These are phyloP conservation scores for Tuber magnatum DNA, from an alignment of 495 filamentous ascomycete species.

Conservation along the genomic window DNA sequence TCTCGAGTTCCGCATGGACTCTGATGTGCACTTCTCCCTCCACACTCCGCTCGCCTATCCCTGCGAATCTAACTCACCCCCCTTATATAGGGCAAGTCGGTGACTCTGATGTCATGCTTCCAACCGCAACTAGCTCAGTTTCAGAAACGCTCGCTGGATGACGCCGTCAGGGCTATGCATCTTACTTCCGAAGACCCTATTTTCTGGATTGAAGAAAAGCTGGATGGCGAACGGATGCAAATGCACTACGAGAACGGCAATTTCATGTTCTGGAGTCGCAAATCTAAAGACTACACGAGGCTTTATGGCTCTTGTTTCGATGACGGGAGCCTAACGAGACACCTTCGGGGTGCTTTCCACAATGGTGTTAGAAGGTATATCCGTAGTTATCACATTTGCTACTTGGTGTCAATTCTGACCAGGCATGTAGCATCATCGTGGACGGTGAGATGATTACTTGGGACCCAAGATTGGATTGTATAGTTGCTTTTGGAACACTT, in stretches of 20 bases:
- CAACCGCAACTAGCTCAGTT: conserved; percentile 96
- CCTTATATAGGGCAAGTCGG: conserved; percentile 51
- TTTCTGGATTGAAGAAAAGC: conserved; percentile 97
- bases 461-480: conserved; percentile 79
- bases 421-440: conserved; percentile 61
- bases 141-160: conserved; percentile 75
- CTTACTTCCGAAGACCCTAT: conserved; percentile 60
- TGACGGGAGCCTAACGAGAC: conserved; percentile 70
- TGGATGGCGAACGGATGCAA: conserved; percentile 96
- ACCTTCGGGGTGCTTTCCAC: conserved; percentile 71
- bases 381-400: background rate
- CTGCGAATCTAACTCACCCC: background rate
- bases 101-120: conserved; percentile 88
- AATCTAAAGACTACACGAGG: conserved; percentile 94
- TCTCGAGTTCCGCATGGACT: conserved; percentile 63
- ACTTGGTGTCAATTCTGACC: conserved; percentile 10
- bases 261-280: conserved; percentile 90
- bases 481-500: conserved; percentile 83
- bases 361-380: conserved; percentile 55
- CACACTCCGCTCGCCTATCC: background rate
- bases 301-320: conserved; percentile 75
- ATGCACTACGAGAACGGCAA: conserved; percentile 79
- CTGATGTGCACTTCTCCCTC: conserved; percentile 43
- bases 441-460: conserved; percentile 99
- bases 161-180: conserved; percentile 67